Percentiles rank a stretch among this genome's conserved stretches.
These are phyloP conservation scores for Raffaelea ambrosiae DNA, from an alignment of 2,329 filamentous ascomycete species.

Conservation along the genomic window DNA sequence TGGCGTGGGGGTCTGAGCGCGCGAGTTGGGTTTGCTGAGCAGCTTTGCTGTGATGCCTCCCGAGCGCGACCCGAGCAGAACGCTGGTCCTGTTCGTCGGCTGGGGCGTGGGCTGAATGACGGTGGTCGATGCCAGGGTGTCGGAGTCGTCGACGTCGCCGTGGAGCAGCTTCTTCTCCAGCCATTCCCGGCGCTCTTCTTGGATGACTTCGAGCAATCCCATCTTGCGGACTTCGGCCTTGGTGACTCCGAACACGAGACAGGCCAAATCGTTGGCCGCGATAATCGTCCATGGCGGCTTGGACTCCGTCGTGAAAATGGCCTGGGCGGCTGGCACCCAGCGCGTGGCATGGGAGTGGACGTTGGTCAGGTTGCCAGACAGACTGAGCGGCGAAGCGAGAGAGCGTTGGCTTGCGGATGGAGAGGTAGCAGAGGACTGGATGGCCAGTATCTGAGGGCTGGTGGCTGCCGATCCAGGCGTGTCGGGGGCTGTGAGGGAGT, in stretches of 20 bases:
- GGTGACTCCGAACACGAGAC: conserved; percentile 98
- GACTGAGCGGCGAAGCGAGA: conserved; percentile 29
- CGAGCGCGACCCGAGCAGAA: conserved; percentile 57
- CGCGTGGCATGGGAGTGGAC: conserved; percentile 85
- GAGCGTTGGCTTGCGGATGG: conserved; percentile 18
- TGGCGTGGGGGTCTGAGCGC: conserved; percentile 36
- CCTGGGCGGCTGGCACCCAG: conserved; percentile 85
- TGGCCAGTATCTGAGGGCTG: neutral
- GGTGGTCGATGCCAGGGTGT: conserved; percentile 17
- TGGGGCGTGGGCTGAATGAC: conserved; percentile 23
- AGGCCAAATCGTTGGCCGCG: conserved; percentile 91
- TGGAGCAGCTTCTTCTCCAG: conserved; percentile 74
- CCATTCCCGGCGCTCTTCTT: conserved; percentile 82
- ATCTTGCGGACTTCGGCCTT: conserved; percentile 88
- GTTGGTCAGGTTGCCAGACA: conserved; percentile 37
- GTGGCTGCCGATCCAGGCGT: too few species aligned
- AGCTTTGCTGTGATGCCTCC: conserved; percentile 82
- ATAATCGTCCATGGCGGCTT: conserved; percentile 91
- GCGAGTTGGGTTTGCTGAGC: conserved; percentile 69
- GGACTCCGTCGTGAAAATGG: conserved; percentile 94
- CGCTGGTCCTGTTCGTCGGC: conserved; percentile 30
- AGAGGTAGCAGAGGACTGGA: neutral
- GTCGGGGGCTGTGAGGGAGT: conserved; percentile 69
- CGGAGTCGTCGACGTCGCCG: conserved; percentile 36
- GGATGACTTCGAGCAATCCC: conserved; percentile 90